phyloP scores from a whole-genome alignment of 352 stramenopile species.

The Phytophthora cryptogea region DNA sequence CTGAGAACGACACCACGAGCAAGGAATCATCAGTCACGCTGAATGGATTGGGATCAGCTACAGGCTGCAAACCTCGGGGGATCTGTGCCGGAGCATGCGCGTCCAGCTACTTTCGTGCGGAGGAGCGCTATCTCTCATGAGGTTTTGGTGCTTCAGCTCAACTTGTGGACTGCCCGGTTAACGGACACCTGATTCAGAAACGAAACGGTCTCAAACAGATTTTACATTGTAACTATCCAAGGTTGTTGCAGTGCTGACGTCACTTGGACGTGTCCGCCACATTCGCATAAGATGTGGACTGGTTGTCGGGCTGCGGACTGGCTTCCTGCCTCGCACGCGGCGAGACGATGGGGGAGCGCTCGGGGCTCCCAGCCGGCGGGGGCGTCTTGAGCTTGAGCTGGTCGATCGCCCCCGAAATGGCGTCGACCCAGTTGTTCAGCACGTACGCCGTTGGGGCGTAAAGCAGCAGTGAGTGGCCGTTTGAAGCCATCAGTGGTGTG shows the following conservation, averaged over 20 bases:
- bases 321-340: conserved; percentile 28
- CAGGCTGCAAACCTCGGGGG: conserved; percentile 13
- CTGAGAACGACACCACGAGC: conserved; percentile 20
- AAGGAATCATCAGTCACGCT: conserved; percentile 14
- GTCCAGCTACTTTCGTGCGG: neutral
- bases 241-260: conserved; percentile 13
- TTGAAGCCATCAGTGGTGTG: conserved; percentile 69
- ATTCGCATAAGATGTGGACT: conserved; percentile 15
- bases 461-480: conserved; percentile 68
- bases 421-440: conserved; percentile 67
- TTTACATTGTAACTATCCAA: conserved; percentile 29
- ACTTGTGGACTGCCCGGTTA: neutral
- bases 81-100: conserved; percentile 8
- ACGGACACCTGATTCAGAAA: conserved; percentile 11
- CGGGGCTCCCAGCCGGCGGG: conserved; percentile 7
- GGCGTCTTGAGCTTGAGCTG: conserved; percentile 33
- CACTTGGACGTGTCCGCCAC: conserved; percentile 17
- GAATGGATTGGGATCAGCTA: neutral
- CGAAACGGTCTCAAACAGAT: conserved; percentile 10
- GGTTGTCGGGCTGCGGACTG: conserved; percentile 24
- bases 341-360: conserved; percentile 33
- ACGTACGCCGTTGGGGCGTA: conserved; percentile 53
- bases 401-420: conserved; percentile 57
- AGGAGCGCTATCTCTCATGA: conserved; percentile 1
- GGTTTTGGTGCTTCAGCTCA: neutral